Evolutionary conservation across 345 rosid genomes (phyloP), one percentile per base, ranked within the genome.

Genomic region (Boechera divaricarpa): DNA sequence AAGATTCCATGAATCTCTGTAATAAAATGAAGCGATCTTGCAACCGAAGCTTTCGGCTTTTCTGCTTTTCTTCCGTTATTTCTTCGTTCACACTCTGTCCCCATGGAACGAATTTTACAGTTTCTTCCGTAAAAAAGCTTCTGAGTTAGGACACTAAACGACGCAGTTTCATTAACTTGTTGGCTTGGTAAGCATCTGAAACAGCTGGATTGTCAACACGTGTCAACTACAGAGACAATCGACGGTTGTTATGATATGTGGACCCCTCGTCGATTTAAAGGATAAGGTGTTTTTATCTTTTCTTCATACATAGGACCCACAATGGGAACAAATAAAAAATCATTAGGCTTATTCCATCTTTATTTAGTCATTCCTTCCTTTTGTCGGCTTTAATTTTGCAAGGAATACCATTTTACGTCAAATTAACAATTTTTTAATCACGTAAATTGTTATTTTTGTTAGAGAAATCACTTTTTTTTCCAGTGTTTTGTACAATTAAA

Each of bases 61-160:
- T 78, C 35, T 54, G 60, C 70, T 77, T 9, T 16, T 57, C 10
- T 65, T 10, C 6, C 11, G 35, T 61, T 54, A 45, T 38, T 76
- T 54, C 77, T 72, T 78, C 77, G 39, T 65, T 41, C 62, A 35
- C 68, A 73, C 78, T 78, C 77, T 66, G 68, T 36, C 49, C 81
- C 72, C 71, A 63, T 77, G 26, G 63, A 72, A 36, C 69, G 6
- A 11, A 66, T 11, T 59, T 78, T 59, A 78, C 77, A 72, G 58
- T 72, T 59, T 39, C 51, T 41, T 24, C 4, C 57, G 49, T 65
- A 6, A 31, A 49, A 21, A 49, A 39, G 51, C 48, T 71, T 64
- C 26, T 0, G 16, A 33, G 5, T 77, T 36, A 68, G 31, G 44
- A 10, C 24, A 0, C 18, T 45, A 77, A 77, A 77, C 80, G 80